Evolutionary conservation across 345 rosid genomes (phyloP).

Genomic region (rapeseed (Brassica napus)): Da-Ae NC_063447.1:53197001-53197500

Average conservation of each 20-base stretch:
- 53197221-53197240: slow-evolving; percentile 98
- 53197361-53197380: slow-evolving; percentile 95
- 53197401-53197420: slow-evolving; percentile 95
- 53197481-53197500: slow-evolving; percentile 86
- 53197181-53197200: slow-evolving; percentile 95
- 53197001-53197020: slow-evolving; percentile 96
- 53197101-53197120: slow-evolving; percentile 93
- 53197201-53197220: slow-evolving; percentile 92
- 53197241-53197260: slow-evolving; percentile 99
- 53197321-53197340: slow-evolving; percentile 98
- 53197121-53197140: slow-evolving; percentile 96
- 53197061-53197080: slow-evolving; percentile 98
- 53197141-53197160: slow-evolving; percentile 93
- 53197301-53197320: slow-evolving; percentile 98
- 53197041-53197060: slow-evolving; percentile 92
- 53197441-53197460: slow-evolving; percentile 98
- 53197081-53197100: slow-evolving; percentile 89
- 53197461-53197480: slow-evolving; percentile 88
- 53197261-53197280: slow-evolving; percentile 88
- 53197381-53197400: slow-evolving; percentile 92
- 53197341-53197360: slow-evolving; percentile 92
- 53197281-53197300: slow-evolving; percentile 94
- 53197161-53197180: slow-evolving; percentile 91
- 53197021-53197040: slow-evolving; percentile 95
- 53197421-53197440: slow-evolving; percentile 98